Evolutionary conservation across 2,329 filamentous ascomycete genomes (phyloP), one percentile per base, ranked within the genome.

Genomic region (Alternaria atra): DNA sequence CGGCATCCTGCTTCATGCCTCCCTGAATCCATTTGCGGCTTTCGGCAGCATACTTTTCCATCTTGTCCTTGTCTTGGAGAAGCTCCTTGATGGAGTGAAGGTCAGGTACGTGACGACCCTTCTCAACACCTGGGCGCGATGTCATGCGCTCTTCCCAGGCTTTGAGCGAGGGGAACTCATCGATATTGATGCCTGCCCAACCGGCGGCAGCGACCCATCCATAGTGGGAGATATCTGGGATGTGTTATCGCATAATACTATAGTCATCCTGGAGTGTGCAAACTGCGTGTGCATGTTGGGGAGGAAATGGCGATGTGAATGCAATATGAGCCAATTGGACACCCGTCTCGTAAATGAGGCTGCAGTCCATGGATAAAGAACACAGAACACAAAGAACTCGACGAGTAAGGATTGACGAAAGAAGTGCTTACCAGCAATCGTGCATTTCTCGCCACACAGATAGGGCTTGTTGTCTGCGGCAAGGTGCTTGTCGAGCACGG

Each of bases 71-170:
- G 69, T 87, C 81, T 71, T 83, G 83, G 47, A 86, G 57, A 55
- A 90, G 77, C 25, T 90, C 88, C 69, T 84, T 89, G 71, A 88
- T 83, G 8, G 74, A 84, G 71, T 93, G 87, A 30, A 80, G 85
- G 10, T 85, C 82, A 3, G 92, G 92, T 12, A 94, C 88, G 79
- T 94, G 84, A 56, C 88, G 84, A 20, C 92, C 93, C 78, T 90
- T 91, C 80, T 94, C 88, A 17, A 94, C 86, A 2, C 84, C 92
- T 0, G 90, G 88, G 1, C 92, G 86, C 65, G 86, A 83, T 15
- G 89, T 67, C 80, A 97, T 85, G 61, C 84, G 85, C 68, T 91
- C 86, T 63, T 94, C 84, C 93, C 93, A 97, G 37, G 87, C 87
- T 73, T 92, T 88, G 63, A 97, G 76, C 50, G 86, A 77, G 3